phyloP scores from a whole-genome alignment of 2,329 filamentous ascomycete genomes.

The Calonectria hawksworthii region DNA sequence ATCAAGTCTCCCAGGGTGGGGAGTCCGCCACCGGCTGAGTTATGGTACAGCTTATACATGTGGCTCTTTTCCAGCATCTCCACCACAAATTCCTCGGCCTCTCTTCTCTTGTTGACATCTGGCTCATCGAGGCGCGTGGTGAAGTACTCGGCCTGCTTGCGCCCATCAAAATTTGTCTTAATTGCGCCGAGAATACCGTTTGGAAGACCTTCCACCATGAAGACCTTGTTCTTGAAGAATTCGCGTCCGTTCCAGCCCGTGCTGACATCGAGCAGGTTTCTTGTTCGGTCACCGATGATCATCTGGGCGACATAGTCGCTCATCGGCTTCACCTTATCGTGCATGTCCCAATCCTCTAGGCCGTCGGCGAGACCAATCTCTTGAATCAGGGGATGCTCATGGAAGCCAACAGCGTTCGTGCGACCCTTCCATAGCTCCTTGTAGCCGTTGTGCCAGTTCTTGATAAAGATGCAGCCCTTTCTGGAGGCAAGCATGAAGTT shows the following conservation, averaged over 20 bases:
- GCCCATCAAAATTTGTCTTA: slow-evolving; percentile 45
- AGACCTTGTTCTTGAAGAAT: slow-evolving; percentile 50
- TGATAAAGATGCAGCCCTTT: slow-evolving; percentile 58
- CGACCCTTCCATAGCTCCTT: slow-evolving; percentile 52
- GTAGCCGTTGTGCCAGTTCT: slow-evolving; percentile 57
- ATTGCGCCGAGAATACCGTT: slow-evolving; percentile 51
- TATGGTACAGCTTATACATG: slow-evolving; percentile 56
- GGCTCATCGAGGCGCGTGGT: slow-evolving; percentile 50
- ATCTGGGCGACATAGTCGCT: slow-evolving; percentile 55
- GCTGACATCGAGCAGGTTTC: slow-evolving; percentile 48
- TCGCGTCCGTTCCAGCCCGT: slow-evolving; percentile 51
- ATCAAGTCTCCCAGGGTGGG: slow-evolving; percentile 52
- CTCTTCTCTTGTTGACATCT: slow-evolving; percentile 40
- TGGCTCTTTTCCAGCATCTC: slow-evolving; percentile 51
- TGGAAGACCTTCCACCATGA: slow-evolving; percentile 49
- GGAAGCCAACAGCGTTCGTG: slow-evolving; percentile 51
- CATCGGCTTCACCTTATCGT: slow-evolving; percentile 44
- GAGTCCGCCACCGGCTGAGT: slow-evolving; percentile 46
- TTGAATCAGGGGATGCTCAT: slow-evolving; percentile 45
- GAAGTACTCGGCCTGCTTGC: slow-evolving; percentile 49
- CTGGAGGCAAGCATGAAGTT: slow-evolving; percentile 60
- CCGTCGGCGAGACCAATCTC: slow-evolving; percentile 51
- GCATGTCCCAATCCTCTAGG: slow-evolving; percentile 30
- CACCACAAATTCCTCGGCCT: slow-evolving; percentile 49
- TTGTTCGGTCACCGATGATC: slow-evolving; percentile 51